Base-by-base conservation (phyloP, 768 basidiomycete species). In the Rickenella mellea region DNA sequence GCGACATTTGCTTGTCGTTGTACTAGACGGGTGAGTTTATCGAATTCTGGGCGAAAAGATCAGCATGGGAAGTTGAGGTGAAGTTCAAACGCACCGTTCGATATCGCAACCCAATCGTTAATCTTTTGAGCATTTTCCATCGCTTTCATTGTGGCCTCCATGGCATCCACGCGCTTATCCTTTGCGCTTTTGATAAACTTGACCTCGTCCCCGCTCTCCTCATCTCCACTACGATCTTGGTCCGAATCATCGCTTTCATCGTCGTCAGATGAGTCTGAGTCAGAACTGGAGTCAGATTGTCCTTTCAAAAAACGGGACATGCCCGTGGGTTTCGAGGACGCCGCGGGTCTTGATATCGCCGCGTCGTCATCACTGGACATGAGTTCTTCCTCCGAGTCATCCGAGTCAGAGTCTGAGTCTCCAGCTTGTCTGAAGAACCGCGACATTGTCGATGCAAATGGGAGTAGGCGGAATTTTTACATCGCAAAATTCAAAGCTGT, bases 71-170 rank as follows among this genome's bases (percentile, higher is more conserved):
- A 26, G 27, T 30, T 7, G 40, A n/a, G n/a, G n/a, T 32, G n/a
- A 32, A 27, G 11, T 22, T 15, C 24, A 10, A 36, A 60, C 78
- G 43, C 52, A 91, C 93, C 93, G 46, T 75, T 82, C 17, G 85
- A 89, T 53, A 91, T 93, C 22, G 78, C 79, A 20, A 83, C 80
- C 96, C 96, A 99, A 64, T 99, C 92, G 54, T 93, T 94, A 52
- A 94, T 93, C 71, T 88, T 94, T 48, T 87, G 69, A 15, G 83
- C 92, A 57, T 99, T 98, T 36, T 94, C 89, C 68, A 98, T 96
- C 36, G 70, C 70, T 64, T 84, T 92, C 42, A 89, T 88, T 3
- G 83, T 84, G 1, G 78, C 78, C 61, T 97, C 93, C 79, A 98
- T 93, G 71, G 98, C 96, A 37, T 84, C 90, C 56, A 92, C 62